Evolutionary conservation across 345 rosid genomes (phyloP).

Genomic region (Tarenaya hassleriana): DNA sequence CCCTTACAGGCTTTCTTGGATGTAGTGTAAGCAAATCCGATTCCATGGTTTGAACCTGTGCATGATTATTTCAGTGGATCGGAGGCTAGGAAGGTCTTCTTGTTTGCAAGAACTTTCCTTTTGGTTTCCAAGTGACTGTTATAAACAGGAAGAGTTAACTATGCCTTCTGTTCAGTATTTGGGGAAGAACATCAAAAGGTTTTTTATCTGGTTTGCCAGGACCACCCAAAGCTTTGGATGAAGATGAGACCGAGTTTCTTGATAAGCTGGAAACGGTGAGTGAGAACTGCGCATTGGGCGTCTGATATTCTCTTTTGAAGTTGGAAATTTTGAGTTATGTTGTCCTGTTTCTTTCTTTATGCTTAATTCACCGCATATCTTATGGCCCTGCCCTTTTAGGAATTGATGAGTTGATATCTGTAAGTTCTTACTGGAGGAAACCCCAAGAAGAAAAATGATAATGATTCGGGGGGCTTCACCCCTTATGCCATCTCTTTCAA

Average conservation of each 20-base stretch:
- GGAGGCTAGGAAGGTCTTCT: constrained; percentile 5
- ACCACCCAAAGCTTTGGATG: constrained; percentile 96
- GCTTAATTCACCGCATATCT: background rate
- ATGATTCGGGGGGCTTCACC: background rate
- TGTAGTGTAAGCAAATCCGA: background rate
- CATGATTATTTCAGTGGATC: background rate
- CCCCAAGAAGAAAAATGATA: background rate
- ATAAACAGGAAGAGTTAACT: background rate
- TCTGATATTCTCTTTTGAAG: background rate
- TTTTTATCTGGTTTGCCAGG: constrained; percentile 38
- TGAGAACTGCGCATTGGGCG: too few species aligned
- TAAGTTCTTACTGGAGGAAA: constrained; percentile 7
- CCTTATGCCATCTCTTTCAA: background rate
- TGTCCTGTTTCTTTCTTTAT: background rate
- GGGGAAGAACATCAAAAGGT: constrained; percentile 1
- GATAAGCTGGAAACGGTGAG: constrained; percentile 76
- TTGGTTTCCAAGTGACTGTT: background rate
- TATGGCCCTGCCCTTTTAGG: background rate
- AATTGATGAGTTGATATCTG: constrained; percentile 1
- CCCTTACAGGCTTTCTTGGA: background rate
- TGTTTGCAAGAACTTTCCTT: constrained; percentile 3
- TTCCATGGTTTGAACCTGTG: constrained; percentile 1
- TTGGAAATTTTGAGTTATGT: background rate
- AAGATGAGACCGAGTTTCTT: constrained; percentile 95
- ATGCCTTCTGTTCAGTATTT: background rate